Percentiles rank a stretch among this genome's conserved stretches.
phyloP scores from a whole-genome alignment of 768 basidiomycete species.

The Pleurotus cornucopiae region DNA sequence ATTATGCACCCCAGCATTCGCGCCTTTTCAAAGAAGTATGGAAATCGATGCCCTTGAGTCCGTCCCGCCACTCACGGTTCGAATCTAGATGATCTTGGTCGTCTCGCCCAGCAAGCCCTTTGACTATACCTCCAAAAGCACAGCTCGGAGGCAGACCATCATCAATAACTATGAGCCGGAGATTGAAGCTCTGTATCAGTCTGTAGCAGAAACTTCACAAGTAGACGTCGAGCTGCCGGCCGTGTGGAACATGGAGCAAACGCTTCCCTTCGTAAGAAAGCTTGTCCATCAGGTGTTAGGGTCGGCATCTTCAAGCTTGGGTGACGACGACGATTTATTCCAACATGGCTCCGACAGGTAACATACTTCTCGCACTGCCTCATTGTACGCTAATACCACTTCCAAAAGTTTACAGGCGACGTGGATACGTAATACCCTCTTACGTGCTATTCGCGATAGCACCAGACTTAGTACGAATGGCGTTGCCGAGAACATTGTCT shows the following conservation, averaged over 20 bases:
- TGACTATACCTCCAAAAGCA: constrained; percentile 32
- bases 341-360: constrained; percentile 33
- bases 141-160: constrained; percentile 27
- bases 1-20: constrained; percentile 34
- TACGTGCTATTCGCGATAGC: constrained; percentile 4
- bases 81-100: constrained; percentile 32
- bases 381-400: background rate
- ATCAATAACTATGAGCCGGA: constrained; percentile 30
- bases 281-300: constrained; percentile 26
- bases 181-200: constrained; percentile 30
- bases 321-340: constrained; percentile 31
- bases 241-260: constrained; percentile 19
- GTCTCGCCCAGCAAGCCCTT: constrained; percentile 28
- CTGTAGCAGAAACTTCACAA: constrained; percentile 24
- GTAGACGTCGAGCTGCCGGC: constrained; percentile 18
- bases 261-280: constrained; percentile 25
- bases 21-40: constrained; percentile 37
- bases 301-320: background rate
- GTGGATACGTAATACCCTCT: constrained; percentile 6
- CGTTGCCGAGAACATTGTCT: constrained; percentile 13
- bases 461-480: constrained; percentile 1
- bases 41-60: background rate
- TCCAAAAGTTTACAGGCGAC: constrained; percentile 3
- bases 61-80: background rate
- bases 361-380: background rate